Evolutionary conservation across 805 yeast genomes (phyloP), one percentile per base, ranked within the genome.

Genomic region (Lachancea kluyveri): DNA sequence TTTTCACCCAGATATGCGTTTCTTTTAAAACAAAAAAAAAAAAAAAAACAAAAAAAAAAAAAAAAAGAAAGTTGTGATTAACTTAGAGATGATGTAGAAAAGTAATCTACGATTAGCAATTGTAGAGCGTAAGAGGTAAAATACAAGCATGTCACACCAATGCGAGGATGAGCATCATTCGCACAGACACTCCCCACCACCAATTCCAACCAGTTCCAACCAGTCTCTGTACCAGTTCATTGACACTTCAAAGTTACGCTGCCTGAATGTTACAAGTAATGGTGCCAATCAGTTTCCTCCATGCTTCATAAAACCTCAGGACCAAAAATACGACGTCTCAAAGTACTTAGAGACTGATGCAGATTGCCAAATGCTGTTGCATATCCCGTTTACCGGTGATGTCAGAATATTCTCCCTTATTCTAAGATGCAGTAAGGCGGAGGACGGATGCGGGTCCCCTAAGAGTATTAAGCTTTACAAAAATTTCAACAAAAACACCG

Each of bases 361-460:
- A 2, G 97, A 90, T 49, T 74, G 79, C 37, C 96, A 90, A 52
- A 42, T 88, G 43, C 70, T 88, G 19, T 43, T 90, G 19, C 71
- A 74, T 32, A 72, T 90, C 17, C 96, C 96, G 17, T 90, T 90
- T 48, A 76, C 79, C 8, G 82, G 81, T 1, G 62, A 71, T 15
- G 86, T 83, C 24, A 84, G 79, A 50, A 57, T 90, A 21, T 83
- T 74, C 50, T 81, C 95, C 3, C 43, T 90, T 1, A 72, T 82
- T 2, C 40, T 90, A 8, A 67, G 95, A 42, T 70, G 87, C 1
- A 65, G 75, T 34, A 46, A 46, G 11, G 10, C 34, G 0, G 36
- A 22, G 1, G 72, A 68, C 26, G 57, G 52, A 1, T 65, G 66
- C 15, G 65, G 71, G 35, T 82, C 95, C 31, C 95, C 96, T 0